phyloP scores from a whole-genome alignment of 306 rosid genomes.

The Sesbania bispinosa region DNA sequence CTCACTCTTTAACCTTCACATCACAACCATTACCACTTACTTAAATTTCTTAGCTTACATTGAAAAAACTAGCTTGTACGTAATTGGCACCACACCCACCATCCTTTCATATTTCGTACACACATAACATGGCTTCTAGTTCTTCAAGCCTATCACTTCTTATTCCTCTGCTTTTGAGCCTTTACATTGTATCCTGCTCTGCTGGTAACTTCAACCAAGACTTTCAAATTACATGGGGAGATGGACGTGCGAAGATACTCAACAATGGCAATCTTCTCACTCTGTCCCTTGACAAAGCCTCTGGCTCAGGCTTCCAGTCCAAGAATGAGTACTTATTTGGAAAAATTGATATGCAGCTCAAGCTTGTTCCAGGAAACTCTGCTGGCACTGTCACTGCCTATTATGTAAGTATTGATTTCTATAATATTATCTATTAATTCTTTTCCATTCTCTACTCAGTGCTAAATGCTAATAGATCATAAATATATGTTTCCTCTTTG shows the following conservation, averaged over 20 bases:
- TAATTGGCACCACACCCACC: neutral
- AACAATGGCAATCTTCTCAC: conserved; percentile 43
- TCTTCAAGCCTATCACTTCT: neutral
- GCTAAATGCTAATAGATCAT: neutral
- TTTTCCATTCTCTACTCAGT: no score
- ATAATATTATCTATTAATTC: no score
- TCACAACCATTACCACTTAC: no score
- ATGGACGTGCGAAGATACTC: conserved; percentile 50
- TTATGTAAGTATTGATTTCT: conserved; percentile 67
- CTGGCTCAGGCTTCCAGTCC: conserved; percentile 77
- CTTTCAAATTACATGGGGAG: conserved; percentile 63
- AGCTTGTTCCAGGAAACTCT: conserved; percentile 61
- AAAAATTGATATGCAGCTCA: conserved; percentile 65
- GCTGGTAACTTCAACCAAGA: conserved; percentile 54
- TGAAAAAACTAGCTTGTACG: neutral
- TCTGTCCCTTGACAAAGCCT: conserved; percentile 60
- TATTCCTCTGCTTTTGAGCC: conserved; percentile 4
- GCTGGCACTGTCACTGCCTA: conserved; percentile 79
- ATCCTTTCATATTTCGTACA: neutral
- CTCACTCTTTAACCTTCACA: no score
- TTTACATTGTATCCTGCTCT: neutral
- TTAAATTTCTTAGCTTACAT: neutral
- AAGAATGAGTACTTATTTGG: conserved; percentile 49
- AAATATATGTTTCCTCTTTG: neutral
- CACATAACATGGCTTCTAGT: conserved; percentile 2